Evolutionary conservation across 164 flowering plant genomes (phyloP).

Genomic region (Tetracentron sinense): DNA sequence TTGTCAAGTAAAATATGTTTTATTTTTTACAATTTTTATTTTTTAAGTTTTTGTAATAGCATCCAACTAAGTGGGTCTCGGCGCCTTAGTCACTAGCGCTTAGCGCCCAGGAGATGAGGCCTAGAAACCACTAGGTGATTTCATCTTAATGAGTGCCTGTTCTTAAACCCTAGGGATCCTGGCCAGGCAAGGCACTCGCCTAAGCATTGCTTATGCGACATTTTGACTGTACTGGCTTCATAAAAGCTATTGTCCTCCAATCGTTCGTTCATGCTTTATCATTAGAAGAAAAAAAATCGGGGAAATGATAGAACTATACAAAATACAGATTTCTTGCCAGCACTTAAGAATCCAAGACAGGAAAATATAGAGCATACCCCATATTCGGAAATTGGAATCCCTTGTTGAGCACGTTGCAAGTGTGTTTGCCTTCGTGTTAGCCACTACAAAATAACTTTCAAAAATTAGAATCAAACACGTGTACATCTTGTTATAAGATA

Average conservation of each 20-base stretch:
- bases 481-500: not conserved
- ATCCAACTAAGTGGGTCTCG: too few species aligned
- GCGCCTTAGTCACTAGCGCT: too few species aligned
- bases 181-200: too few species aligned
- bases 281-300: not conserved
- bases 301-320: not conserved
- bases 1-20: too few species aligned
- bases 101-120: too few species aligned
- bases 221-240: too few species aligned
- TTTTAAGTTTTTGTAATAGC: too few species aligned
- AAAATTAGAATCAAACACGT: not conserved
- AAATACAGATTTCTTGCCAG: not conserved
- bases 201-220: too few species aligned
- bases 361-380: constrained; percentile 51
- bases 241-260: not conserved
- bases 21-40: too few species aligned
- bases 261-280: not conserved
- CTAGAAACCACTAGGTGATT: too few species aligned
- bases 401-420: constrained; percentile 85
- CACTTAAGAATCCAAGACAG: not conserved
- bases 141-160: too few species aligned
- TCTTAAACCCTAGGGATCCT: too few species aligned
- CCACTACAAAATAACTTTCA: constrained; percentile 55
- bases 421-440: constrained; percentile 74
- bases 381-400: constrained; percentile 90